Base-by-base conservation (phyloP, 352 stramenopile genomes). In the Globisporangium recalcitrans region DNA sequence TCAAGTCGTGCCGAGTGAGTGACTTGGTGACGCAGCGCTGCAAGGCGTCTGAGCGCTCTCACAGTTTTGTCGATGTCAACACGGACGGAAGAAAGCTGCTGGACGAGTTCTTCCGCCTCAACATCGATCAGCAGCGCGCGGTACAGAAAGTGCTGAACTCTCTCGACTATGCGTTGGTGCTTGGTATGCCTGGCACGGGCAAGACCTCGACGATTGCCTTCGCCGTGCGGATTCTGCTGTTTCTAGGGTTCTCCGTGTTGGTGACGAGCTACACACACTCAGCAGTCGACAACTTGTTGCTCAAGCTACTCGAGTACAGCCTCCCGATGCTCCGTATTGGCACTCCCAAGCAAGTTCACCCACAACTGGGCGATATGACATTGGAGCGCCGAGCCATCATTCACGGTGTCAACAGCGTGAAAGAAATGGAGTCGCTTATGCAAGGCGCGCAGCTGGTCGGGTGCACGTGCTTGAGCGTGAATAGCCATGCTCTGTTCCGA, bases 231-330 rank as follows among this genome's bases (percentile, higher is more conserved):
- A 71, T 98, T 22, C 66, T 99, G 46, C 69, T 97, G 14, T 94
- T 90, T 29, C 69, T 91, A 14, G 95, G 95, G 1, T 92, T 97
- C 58, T 93, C 91, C 11, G 96, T 99, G 31, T 77, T 99, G 6
- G 80, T 99, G 29, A 98, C 96, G 26, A 97, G 91, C 44, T 99
- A 99, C 70, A 99, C 97, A 3, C 95, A 99, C 73, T 94, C 91
- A 6, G 97, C 97, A 29, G 96, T 99, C n/a, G 97, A 99, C 68
- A 98, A 97, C 68, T 63, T 99, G 31, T 55, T 99, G 27, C 71
- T 97, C 19, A 99, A 99, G 71, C 73, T 99, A 10, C 68, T 92
- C 3, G 62, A 64, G 22, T 63, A 65, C 36, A 64, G 89, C 9
- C 53, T 92, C 2, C 71, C 75, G 16, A 88, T 94, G 67, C 69